These are phyloP conservation scores for Poa pratensis DNA, from an alignment of 176 grass and related monocot genomes.

Conservation along the genomic window DNA sequence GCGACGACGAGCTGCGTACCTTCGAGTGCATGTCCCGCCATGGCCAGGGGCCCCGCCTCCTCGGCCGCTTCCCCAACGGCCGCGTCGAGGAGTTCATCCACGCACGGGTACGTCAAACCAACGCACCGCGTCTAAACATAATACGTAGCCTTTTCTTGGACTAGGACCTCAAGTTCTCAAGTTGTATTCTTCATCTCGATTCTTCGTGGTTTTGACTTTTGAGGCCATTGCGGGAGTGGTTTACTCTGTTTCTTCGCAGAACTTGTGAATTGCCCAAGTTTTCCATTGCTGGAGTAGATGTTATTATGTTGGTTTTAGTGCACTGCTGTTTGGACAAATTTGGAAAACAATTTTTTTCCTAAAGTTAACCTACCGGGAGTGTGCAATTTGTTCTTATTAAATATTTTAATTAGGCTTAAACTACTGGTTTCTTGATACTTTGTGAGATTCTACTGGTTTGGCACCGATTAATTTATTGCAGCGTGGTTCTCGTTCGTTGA, in stretches of 20 bases:
- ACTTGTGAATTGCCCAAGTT: background rate
- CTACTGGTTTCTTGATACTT: constrained; percentile 14
- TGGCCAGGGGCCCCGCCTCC: constrained; percentile 88
- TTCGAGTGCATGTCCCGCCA: constrained; percentile 97
- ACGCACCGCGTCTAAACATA: background rate
- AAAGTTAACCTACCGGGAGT: background rate
- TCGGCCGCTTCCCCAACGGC: constrained; percentile 84
- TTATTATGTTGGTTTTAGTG: background rate
- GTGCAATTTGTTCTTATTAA: constrained; percentile 35
- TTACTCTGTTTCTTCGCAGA: background rate
- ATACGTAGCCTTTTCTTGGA: background rate
- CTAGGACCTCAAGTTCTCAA: background rate
- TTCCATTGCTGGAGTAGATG: no score
- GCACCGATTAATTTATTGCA: constrained; percentile 38
- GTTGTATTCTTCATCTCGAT: background rate
- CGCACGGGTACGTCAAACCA: constrained; percentile 63
- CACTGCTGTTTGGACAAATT: background rate
- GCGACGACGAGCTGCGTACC: constrained; percentile 87
- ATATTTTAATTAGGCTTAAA: background rate
- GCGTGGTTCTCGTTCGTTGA: constrained; percentile 27
- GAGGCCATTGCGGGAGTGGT: background rate
- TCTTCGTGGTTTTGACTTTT: background rate
- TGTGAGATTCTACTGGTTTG: constrained; percentile 35
- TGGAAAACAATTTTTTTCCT: no score
- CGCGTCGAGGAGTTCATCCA: constrained; percentile 99